These are phyloP conservation scores for Hymenoscyphus albidus DNA, from an alignment of 2,329 filamentous ascomycete genomes.

Conservation along the genomic window DNA sequence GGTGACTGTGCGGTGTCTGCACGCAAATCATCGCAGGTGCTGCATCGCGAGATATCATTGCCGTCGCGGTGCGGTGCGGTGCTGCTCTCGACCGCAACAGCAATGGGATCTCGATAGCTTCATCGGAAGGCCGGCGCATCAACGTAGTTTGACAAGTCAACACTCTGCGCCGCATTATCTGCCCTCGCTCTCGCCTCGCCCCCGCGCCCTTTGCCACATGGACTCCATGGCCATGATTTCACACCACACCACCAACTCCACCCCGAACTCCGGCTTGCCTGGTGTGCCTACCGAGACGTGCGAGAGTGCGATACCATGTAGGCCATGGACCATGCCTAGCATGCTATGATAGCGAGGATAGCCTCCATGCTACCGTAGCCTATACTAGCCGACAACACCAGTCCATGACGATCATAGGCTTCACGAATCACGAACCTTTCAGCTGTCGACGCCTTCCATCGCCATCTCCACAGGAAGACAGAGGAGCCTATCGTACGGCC, in stretches of 20 bases:
- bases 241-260: neutral
- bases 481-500: neutral
- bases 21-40: neutral
- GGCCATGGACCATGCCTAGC: too few species aligned
- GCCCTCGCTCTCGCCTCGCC: neutral
- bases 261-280: neutral
- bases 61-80: too few species aligned
- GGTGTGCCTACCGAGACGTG: too few species aligned
- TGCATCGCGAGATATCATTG: neutral
- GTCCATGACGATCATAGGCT: neutral
- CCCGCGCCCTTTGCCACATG: neutral
- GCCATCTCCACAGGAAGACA: neutral
- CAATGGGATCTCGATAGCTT: neutral
- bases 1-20: neutral
- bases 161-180: neutral
- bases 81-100: too few species aligned
- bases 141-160: neutral
- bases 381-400: neutral
- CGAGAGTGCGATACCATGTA: too few species aligned
- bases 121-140: neutral
- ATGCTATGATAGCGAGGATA: too few species aligned
- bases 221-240: neutral
- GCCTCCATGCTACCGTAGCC: too few species aligned
- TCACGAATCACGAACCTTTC: conserved; percentile 1
- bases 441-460: neutral